These are phyloP conservation scores for Fusarium continuum DNA, from an alignment of 2,329 filamentous ascomycete species.

Conservation along the genomic window DNA sequence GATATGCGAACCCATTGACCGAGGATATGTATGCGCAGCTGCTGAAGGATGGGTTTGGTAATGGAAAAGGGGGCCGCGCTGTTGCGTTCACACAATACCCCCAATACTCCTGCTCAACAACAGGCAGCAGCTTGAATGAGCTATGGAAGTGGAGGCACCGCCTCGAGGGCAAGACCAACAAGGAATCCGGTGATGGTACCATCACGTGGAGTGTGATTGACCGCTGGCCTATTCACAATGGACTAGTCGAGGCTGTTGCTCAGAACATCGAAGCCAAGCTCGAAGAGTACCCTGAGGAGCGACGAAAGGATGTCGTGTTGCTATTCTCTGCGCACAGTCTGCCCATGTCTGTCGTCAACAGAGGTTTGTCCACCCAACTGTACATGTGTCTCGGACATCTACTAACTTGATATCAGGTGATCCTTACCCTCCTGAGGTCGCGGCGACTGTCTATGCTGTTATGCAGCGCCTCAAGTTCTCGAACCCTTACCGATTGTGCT, in stretches of 20 bases:
- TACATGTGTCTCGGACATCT: not conserved
- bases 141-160: constrained; percentile 96
- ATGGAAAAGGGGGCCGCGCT: constrained; percentile 88
- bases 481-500: constrained; percentile 92
- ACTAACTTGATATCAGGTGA: constrained; percentile 69
- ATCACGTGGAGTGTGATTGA: constrained; percentile 99
- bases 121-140: constrained; percentile 94
- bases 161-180: constrained; percentile 78
- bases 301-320: constrained; percentile 81
- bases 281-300: constrained; percentile 82
- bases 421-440: constrained; percentile 94
- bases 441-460: constrained; percentile 95
- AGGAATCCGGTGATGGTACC: constrained; percentile 66
- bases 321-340: constrained; percentile 96
- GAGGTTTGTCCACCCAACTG: constrained; percentile 61
- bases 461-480: constrained; percentile 89
- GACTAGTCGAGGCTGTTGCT: constrained; percentile 90
- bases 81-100: constrained; percentile 99
- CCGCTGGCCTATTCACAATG: constrained; percentile 92
- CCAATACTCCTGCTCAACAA: constrained; percentile 98
- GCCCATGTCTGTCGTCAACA: constrained; percentile 97
- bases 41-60: constrained; percentile 88
- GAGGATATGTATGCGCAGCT: constrained; percentile 90
- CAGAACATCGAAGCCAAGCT: constrained; percentile 90
- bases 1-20: constrained; percentile 91